These are phyloP conservation scores for Micromonas pusilla DNA, from an alignment of 139 green algal species.

Conservation along the genomic window DNA sequence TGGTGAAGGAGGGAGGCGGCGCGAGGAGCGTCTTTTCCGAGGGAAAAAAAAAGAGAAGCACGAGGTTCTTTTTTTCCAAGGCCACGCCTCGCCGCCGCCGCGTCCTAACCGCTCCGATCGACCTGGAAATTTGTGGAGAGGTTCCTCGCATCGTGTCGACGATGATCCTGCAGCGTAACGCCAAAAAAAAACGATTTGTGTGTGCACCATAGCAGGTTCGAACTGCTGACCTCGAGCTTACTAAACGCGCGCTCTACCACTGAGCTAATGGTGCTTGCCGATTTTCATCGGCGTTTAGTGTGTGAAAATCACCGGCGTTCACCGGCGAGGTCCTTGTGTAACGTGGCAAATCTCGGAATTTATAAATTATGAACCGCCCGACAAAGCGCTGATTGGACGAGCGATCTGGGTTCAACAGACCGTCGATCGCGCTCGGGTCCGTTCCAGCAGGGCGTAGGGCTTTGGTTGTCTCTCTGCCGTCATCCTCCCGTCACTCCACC, in stretches of 20 bases:
- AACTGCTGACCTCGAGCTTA: background rate
- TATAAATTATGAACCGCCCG: background rate
- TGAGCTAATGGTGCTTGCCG: background rate
- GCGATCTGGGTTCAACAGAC: too few species aligned
- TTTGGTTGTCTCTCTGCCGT: too few species aligned
- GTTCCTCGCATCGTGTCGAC: background rate
- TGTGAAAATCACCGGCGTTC: background rate
- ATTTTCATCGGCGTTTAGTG: too few species aligned
- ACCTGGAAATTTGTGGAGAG: background rate
- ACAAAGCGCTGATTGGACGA: too few species aligned
- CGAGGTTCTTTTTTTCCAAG: too few species aligned
- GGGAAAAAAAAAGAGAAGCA: too few species aligned
- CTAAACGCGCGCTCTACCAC: background rate
- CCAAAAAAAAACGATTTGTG: background rate
- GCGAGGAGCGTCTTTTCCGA: too few species aligned
- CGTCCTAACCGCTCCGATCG: background rate
- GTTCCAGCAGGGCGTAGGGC: too few species aligned
- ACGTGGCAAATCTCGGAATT: background rate
- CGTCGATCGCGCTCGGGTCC: too few species aligned
- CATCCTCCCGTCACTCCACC: too few species aligned
- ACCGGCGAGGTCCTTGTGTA: background rate
- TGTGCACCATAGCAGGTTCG: background rate
- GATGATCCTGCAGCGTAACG: background rate
- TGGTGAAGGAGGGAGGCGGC: too few species aligned
- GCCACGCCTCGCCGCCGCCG: too few species aligned